phyloP scores from a whole-genome alignment of 306 rosid species.

The Psophocarpus tetragonolobus region DNA sequence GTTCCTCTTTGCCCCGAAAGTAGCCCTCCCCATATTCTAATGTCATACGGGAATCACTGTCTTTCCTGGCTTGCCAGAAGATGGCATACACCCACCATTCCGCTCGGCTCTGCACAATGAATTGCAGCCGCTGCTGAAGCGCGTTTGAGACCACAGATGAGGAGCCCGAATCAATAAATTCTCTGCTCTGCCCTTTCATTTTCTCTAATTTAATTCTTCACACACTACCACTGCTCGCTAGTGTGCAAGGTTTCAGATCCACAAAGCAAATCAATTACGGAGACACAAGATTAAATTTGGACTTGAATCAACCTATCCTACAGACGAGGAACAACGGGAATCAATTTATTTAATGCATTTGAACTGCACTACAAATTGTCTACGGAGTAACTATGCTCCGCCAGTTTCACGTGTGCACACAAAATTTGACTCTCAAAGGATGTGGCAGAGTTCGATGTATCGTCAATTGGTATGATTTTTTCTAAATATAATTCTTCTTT shows the following conservation, averaged over 20 bases:
- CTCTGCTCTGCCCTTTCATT: neutral
- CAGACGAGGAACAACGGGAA: neutral
- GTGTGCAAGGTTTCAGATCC: neutral
- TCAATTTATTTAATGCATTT: neutral
- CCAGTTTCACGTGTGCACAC: slow-evolving; percentile 23
- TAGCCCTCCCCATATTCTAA: slow-evolving; percentile 49
- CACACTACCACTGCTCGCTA: no score
- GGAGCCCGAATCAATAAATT: slow-evolving; percentile 17
- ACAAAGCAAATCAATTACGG: no score
- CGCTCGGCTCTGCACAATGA: slow-evolving; percentile 42
- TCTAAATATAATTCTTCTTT: neutral
- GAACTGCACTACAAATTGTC: neutral
- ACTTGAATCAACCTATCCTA: neutral
- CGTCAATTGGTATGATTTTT: neutral
- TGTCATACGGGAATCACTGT: neutral
- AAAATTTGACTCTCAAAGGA: neutral
- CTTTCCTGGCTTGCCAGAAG: slow-evolving; percentile 51
- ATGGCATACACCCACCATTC: slow-evolving; percentile 62
- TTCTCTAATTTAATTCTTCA: neutral
- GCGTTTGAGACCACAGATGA: slow-evolving; percentile 25
- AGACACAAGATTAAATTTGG: neutral
- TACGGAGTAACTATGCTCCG: neutral
- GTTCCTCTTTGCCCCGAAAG: slow-evolving; percentile 22
- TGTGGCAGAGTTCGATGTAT: neutral
- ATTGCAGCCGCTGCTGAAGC: slow-evolving; percentile 46